Conservation (phyloP, 1,284 basidiomycete species). For the Heterobasidion annosum region DNA sequence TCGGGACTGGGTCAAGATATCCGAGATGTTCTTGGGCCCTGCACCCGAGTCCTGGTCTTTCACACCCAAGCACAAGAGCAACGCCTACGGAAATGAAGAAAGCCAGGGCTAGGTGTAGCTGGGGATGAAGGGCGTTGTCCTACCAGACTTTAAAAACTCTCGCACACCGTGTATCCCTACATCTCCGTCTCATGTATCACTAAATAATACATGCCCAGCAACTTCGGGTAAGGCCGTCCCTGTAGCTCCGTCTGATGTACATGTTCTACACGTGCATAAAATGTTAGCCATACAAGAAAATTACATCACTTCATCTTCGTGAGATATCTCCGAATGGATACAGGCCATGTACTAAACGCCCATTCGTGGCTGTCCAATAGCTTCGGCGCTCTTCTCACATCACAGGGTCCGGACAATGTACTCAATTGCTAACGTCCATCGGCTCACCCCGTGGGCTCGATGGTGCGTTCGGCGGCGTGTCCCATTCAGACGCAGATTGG, state of each 20-base stretch:
- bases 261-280: no score
- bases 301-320: neutral
- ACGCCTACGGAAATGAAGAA: constrained; percentile 49
- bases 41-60: constrained; percentile 61
- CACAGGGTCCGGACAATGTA: neutral
- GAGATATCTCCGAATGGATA: neutral
- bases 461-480: constrained; percentile 6
- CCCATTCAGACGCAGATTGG: constrained; percentile 8
- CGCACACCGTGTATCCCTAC: neutral
- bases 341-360: neutral
- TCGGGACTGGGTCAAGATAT: constrained; percentile 92
- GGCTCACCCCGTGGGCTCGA: constrained; percentile 6
- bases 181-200: neutral
- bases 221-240: no score
- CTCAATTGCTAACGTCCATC: constrained; percentile 9
- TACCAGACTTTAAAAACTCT: no score
- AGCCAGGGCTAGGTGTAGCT: constrained; percentile 24
- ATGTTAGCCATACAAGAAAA: neutral
- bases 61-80: constrained; percentile 70
- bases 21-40: constrained; percentile 87
- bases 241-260: no score
- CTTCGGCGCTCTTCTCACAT: no score
- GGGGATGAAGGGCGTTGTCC: no score
- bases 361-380: neutral
- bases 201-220: neutral